Base-by-base conservation (phyloP, 345 rosid species). In the Cardamine resedifolia region DNA sequence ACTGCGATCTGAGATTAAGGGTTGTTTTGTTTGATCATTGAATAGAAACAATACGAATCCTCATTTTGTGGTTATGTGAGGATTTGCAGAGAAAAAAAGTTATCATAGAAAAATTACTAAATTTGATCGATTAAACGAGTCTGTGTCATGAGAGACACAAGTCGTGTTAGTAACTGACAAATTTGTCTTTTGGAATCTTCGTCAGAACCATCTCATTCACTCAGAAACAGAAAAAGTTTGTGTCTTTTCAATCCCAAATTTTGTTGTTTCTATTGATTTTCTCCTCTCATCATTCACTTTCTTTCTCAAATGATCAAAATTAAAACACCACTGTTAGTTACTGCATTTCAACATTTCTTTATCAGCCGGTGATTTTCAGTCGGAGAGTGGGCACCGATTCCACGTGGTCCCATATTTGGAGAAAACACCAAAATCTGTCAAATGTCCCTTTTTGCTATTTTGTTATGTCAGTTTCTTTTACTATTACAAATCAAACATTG, bases 401-500 rank as follows among this genome's bases (percentile, higher is more conserved):
- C 86, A 83, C 81, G 84, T 86, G 93, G 84, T 58, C 84, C 81
- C 78, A 30, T 81, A 30, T 52, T 71, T 71, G 74, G 67, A 70
- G 73, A 82, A 76, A 77, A 77, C 87, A 82, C 71, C 70, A 83
- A 64, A 84, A 72, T 74, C 87, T 74, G 85, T 39, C 82, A 66
- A 66, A 47, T 45, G 70, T 74, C 77, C 68, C 57, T 39, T 73
- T 81, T 72, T 55, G 78, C 71, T 72, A 43, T 26, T 26, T 68
- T 47, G 52, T 68, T 70, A 36, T 49, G 56, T 58, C 15, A 31
- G 52, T 62, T 71, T 20, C 38, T 41, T 31, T n/a, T 62, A 39
- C 50, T 60, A 59, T 3, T 28, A 31, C 10, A 0, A 38, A 19
- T 58, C 44, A 45, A 15, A 70, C 68, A 28, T 6, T 51, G 14